Evolutionary conservation across 1,284 basidiomycete genomes (phyloP), one percentile per base, ranked within the genome.

Genomic region (Blastosporella zonata): DNA sequence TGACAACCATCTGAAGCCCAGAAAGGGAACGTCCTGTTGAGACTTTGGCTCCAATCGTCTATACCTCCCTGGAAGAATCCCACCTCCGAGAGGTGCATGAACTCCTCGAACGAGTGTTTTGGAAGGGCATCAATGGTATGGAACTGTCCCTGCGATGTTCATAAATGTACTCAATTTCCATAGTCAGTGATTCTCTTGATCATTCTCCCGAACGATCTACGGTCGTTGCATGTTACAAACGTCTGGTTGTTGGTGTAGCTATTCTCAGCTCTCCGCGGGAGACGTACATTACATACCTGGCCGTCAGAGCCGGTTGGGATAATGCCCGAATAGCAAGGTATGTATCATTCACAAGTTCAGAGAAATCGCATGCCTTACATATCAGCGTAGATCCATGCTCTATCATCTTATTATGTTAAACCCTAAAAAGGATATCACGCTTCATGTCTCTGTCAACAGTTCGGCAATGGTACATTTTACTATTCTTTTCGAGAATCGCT

Each of bases 381-480:
- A 47, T 43, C 25, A 10, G 29, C 33, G 34, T 53, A 90, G 87
- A 58, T 77, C 74, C 27, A 88, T 90, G 84, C 69, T 90, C 34
- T 87, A 84, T 62, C 81, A 85, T 63, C 72, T 90, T 37, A 82
- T 89, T 49, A 71, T 65, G 38, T 70, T 81, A 54, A 87, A 87
- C 61, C 85, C 85, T 3, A 71, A 77, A 58, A 81, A 77, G 59
- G 87, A 90, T 54, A 84, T 90, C 49, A 86, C 80, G 0, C 73
- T 90, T 17, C 88, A 90, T 60, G 88, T 90, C 22, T 90, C 88
- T 18, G 81, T 78, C 22, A 87, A 87, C 58, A 90, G 80, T 59
- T 79, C 86, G 2, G 87, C 87, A 10, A 86, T 90, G 86, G 87
- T 85, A 56, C 36, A 59, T 57, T 27, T 23, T 12, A 40, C 17